These are phyloP conservation scores for Picochlorum sp. DNA, from an alignment of 139 green algal genomes.

Conservation along the genomic window DNA sequence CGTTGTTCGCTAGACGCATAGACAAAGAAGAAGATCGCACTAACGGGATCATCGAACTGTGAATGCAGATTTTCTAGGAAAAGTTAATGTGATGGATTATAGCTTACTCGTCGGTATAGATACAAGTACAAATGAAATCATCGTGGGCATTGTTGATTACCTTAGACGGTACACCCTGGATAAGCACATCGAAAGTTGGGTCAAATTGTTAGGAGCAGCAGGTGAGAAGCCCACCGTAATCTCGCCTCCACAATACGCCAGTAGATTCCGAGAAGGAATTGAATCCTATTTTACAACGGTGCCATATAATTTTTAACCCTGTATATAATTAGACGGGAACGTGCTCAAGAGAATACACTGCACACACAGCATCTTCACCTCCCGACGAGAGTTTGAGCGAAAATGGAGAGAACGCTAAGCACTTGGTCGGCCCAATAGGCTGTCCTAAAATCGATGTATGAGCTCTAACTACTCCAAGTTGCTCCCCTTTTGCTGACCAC, in stretches of 20 bases:
- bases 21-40: neutral
- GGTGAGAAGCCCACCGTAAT: slow-evolving; percentile 86
- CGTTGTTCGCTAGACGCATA: neutral
- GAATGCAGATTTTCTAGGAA: slow-evolving; percentile 69
- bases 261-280: slow-evolving; percentile 65
- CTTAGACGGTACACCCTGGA: slow-evolving; percentile 96
- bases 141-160: slow-evolving; percentile 95
- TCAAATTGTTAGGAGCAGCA: slow-evolving; percentile 86
- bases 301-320: slow-evolving; percentile 23
- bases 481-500: slow-evolving; percentile 47
- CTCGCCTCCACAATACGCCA: slow-evolving; percentile 87
- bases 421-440: slow-evolving; percentile 62
- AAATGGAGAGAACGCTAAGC: slow-evolving; percentile 80
- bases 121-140: slow-evolving; percentile 41
- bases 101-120: slow-evolving; percentile 80
- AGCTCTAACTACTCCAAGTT: slow-evolving; percentile 57
- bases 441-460: slow-evolving; percentile 48
- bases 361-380: slow-evolving; percentile 37
- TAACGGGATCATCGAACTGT: slow-evolving; percentile 68
- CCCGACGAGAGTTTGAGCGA: slow-evolving; percentile 65
- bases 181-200: slow-evolving; percentile 94
- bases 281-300: slow-evolving; percentile 70
- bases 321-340: neutral
- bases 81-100: slow-evolving; percentile 95
- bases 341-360: slow-evolving; percentile 36